phyloP scores from a whole-genome alignment of 2,329 filamentous ascomycete genomes.

The Aspergillus nomiae region DNA sequence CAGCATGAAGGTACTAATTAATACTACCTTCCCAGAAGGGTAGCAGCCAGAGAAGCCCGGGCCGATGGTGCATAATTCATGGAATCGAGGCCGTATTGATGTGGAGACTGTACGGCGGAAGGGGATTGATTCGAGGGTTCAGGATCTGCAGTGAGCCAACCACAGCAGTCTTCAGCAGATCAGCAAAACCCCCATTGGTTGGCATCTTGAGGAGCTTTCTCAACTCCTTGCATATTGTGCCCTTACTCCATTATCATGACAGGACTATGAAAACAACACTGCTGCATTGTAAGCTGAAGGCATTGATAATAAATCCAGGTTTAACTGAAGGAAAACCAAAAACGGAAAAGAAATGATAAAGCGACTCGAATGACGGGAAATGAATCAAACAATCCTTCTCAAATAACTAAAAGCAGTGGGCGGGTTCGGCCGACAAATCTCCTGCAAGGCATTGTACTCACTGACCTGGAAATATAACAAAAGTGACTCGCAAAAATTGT shows the following conservation, averaged over 20 bases:
- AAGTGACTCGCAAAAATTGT: background rate
- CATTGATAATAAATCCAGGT: background rate
- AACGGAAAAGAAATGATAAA: background rate
- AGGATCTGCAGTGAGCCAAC: background rate
- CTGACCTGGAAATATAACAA: background rate
- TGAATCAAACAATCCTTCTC: background rate
- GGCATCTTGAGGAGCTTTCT: background rate
- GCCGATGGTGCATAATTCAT: background rate
- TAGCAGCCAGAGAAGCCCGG: background rate
- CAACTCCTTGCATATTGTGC: background rate
- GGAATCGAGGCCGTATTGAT: background rate
- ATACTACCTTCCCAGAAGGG: background rate
- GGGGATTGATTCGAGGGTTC: background rate
- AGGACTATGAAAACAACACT: background rate
- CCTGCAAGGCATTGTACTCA: background rate
- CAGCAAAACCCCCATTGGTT: background rate
- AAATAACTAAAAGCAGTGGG: background rate
- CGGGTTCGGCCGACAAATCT: background rate
- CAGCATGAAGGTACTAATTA: background rate
- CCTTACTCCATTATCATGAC: background rate
- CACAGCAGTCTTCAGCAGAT: background rate
- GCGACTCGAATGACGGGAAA: background rate
- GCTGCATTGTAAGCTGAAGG: background rate
- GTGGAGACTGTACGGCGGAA: background rate
- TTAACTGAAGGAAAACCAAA: background rate